Base-by-base conservation (phyloP, 805 yeast species). In the Crinitomyces ghanaensis region DNA sequence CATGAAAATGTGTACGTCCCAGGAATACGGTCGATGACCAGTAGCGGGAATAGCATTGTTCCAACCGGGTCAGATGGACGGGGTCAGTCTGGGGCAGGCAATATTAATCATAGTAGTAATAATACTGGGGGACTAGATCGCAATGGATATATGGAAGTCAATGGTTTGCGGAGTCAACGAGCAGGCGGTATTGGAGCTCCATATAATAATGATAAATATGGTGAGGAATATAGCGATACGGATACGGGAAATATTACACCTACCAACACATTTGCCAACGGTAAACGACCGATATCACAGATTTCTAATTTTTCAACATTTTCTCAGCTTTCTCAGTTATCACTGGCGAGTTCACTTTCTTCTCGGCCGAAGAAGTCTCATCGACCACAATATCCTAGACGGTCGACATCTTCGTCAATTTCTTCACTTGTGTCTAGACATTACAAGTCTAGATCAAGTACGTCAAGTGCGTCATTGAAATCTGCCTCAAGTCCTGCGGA, bases 291-390 rank as follows among this genome's bases (percentile, higher is more conserved):
- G 3, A 59, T 62, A 0, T 72, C 79, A 1, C 60, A 64, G 25
- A 48, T 71, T 1, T 72, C 78, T 0, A 66, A 70, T 15, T 63
- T 63, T 34, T 68, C 74, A 0, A 49, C 62, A 2, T 56, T 65
- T n/a, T 67, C 72, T 0, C 62, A 64, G 7, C 36, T 37, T 6
- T 46, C 51, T 5, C 38, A 40, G 8, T 27, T 29, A 11, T 46
- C 50, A 5, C 45, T 35, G n/a, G 48, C 28, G 14, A 30, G 21
- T 12, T 29, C 28, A n/a, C 17, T 37, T 15, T 19, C 17, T 19
- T 33, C 14, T 18, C 17, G 20, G 13, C 9, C 26, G 30, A 24
- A 33, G 28, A 24, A 24, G 12, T 15, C 28, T 24, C 12, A 35
- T 14, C 19, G 47, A 19, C 48, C 47, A 7, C 29, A 20, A 16